Conservation (phyloP, 257 asterid genomes). For the Pogostemon cablin region DNA sequence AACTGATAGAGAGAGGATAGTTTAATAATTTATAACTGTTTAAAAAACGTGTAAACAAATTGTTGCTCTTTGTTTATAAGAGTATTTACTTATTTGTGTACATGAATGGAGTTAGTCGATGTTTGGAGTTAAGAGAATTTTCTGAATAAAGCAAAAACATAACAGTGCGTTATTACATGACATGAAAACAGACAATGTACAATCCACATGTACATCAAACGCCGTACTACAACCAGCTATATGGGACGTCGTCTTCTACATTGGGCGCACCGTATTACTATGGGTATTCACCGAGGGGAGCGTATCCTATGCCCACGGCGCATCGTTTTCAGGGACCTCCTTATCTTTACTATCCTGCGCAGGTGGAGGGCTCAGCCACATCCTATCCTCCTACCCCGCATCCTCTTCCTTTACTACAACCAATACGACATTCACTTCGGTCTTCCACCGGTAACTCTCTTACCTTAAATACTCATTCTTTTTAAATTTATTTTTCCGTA, state of each 20-base stretch:
- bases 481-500: background rate
- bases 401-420: slow-evolving; percentile 51
- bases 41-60: too few relatives aligned
- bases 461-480: background rate
- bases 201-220: slow-evolving; percentile 74
- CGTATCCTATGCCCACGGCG: slow-evolving; percentile 58
- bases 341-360: slow-evolving; percentile 77
- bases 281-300: slow-evolving; percentile 73
- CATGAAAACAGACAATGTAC: slow-evolving; percentile 59
- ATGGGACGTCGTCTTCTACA: slow-evolving; percentile 60
- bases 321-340: slow-evolving; percentile 76
- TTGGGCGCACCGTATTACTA: slow-evolving; percentile 69
- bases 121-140: slow-evolving; percentile 15
- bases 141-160: background rate
- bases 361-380: slow-evolving; percentile 50
- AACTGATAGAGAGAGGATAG: too few relatives aligned
- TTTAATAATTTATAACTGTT: too few relatives aligned
- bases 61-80: too few relatives aligned
- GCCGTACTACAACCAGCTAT: slow-evolving; percentile 69
- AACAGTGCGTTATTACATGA: background rate
- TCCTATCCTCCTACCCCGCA: slow-evolving; percentile 50
- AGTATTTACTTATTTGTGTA: too few relatives aligned
- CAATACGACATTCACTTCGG: slow-evolving; percentile 60
- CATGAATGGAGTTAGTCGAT: too few relatives aligned
- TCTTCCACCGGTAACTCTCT: slow-evolving; percentile 58